A percentile compares a stretch with the other conserved stretches of the same genome.
phyloP scores from a whole-genome alignment of 2,329 filamentous ascomycete species.

The Macrophomina phaseolina region DNA sequence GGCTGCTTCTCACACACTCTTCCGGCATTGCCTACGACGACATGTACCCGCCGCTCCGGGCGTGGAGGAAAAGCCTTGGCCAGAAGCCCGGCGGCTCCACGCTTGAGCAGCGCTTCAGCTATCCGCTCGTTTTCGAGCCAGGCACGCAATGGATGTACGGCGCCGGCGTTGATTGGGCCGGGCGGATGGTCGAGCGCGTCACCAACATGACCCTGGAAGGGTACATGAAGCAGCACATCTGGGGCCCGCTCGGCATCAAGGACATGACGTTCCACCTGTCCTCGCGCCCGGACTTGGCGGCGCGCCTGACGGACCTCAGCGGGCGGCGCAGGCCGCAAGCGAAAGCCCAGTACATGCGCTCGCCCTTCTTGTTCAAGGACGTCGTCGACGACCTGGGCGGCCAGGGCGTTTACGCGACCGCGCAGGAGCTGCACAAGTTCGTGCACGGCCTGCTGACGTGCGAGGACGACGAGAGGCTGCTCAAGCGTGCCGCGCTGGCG shows the following conservation, averaged over 20 bases:
- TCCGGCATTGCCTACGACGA: slow-evolving; percentile 36
- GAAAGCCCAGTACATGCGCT: slow-evolving; percentile 28
- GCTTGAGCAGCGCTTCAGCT: slow-evolving; percentile 29
- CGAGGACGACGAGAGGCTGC: slow-evolving; percentile 33
- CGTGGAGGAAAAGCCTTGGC: slow-evolving; percentile 29
- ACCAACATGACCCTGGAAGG: slow-evolving; percentile 33
- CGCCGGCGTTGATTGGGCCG: slow-evolving; percentile 34
- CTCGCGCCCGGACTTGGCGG: slow-evolving; percentile 19
- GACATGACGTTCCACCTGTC: slow-evolving; percentile 34
- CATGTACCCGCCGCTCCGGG: slow-evolving; percentile 30
- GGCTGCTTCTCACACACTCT: slow-evolving; percentile 36
- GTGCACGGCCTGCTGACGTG: slow-evolving; percentile 37
- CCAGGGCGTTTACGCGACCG: slow-evolving; percentile 19
- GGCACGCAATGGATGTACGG: slow-evolving; percentile 35
- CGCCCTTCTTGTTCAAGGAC: slow-evolving; percentile 29
- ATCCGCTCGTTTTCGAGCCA: slow-evolving; percentile 38
- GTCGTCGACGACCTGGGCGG: slow-evolving; percentile 20
- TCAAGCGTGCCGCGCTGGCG: slow-evolving; percentile 36
- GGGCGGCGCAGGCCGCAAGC: slow-evolving; percentile 31
- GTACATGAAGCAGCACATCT: slow-evolving; percentile 37
- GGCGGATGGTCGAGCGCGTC: slow-evolving; percentile 36
- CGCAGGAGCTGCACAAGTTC: slow-evolving; percentile 41
- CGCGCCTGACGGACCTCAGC: slow-evolving; percentile 33
- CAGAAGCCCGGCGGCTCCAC: slow-evolving; percentile 26
- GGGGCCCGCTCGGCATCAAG: slow-evolving; percentile 34